Evolutionary conservation across 768 basidiomycete species (phyloP), one percentile per base, ranked within the genome.

Genomic region (Hirschioporus abietinus): DNA sequence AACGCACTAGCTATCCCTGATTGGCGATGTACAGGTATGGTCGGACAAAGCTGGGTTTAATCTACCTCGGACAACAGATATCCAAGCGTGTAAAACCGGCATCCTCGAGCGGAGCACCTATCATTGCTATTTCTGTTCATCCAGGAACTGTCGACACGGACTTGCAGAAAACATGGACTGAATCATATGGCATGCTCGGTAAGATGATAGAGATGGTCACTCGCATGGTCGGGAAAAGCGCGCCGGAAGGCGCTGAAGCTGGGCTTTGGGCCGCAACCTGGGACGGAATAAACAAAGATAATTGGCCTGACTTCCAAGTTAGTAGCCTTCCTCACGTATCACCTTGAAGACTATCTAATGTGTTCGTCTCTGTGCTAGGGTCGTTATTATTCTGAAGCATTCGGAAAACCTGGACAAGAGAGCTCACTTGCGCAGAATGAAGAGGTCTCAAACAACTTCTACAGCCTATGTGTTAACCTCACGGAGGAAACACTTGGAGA

Each of bases 111-210:
- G 64, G 66, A 6, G 68, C 63, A 18, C 68, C 70, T 7, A 73
- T 75, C 23, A 67, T 75, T 0, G 70, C 68, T 24, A 71, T 73
- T 5, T 70, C 73, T 6, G 74, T 75, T 0, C 74, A 75, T 65
- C 74, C 74, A 4, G 73, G 74, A 2, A 71, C 71, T 58, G 74
- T 75, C 6, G 71, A 74, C 60, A 75, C 74, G 1, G 74, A 75
- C 8, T 68, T 71, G 9, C 74, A 74, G 67, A 67, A 67, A 10
- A 68, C 68, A 10, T 73, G 73, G 73, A 62, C 67, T 1, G 68
- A 74, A 66, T 69, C 71, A 12, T 75, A 75, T 64, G 73, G 72
- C 18, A 23, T 63, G 4, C 23, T 73, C 27, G 74, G 73, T 1
- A 68, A 69, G 61, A 63, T 71, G 15, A n/a, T 73, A 12, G 73